Percentiles rank a stretch among this genome's conserved stretches.
Evolutionary conservation across 108 stramenopile genomes (phyloP).

Genomic region (Skeletonema marinoi): DNA sequence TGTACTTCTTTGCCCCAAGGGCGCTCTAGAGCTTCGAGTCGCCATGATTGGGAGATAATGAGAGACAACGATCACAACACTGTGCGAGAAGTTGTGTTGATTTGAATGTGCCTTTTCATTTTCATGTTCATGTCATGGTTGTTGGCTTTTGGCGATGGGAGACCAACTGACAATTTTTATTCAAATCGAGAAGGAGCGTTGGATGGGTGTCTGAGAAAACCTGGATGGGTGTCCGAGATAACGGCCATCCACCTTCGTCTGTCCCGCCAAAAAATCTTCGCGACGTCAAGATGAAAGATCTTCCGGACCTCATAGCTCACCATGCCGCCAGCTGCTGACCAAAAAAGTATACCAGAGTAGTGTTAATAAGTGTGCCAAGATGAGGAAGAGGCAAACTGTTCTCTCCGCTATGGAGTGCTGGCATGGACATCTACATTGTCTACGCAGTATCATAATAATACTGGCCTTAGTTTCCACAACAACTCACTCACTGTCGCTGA

Average conservation of each 20-base stretch:
- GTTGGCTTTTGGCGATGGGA: background rate
- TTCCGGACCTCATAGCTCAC: too few relatives aligned
- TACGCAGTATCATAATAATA: background rate
- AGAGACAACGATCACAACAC: background rate
- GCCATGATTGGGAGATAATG: background rate
- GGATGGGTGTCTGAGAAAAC: background rate
- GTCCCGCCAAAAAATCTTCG: too few relatives aligned
- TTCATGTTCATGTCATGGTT: background rate
- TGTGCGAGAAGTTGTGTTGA: background rate
- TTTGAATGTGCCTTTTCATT: background rate
- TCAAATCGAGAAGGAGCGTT: background rate
- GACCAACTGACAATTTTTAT: background rate
- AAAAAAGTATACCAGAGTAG: too few relatives aligned
- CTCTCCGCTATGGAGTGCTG: background rate
- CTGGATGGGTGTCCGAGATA: background rate
- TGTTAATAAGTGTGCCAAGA: background rate
- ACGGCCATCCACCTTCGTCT: background rate
- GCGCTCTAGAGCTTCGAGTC: conserved; percentile 26
- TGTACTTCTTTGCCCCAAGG: conserved; percentile 20
- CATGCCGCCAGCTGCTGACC: too few relatives aligned
- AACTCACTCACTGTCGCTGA: background rate
- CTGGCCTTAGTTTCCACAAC: background rate
- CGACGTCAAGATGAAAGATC: too few relatives aligned
- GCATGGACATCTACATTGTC: background rate
- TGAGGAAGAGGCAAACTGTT: background rate